phyloP scores from a whole-genome alignment of 164 flowering plant genomes.

The Aristolochia contorta region DNA sequence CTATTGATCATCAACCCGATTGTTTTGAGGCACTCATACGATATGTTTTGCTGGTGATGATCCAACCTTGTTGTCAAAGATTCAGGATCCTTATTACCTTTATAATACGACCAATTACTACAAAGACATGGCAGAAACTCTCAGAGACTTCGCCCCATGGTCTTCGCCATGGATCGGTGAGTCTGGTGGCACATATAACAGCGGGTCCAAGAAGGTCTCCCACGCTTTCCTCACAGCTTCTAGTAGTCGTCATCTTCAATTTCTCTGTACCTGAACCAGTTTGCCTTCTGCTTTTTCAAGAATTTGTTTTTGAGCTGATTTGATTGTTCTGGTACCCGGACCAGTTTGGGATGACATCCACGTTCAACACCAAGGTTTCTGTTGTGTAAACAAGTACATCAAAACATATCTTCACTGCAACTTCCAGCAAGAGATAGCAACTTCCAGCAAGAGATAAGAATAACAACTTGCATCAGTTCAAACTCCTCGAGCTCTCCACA shows the following conservation, averaged over 20 bases:
- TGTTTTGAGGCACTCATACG: too few species aligned
- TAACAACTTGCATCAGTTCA: too few species aligned
- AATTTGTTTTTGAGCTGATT: background rate
- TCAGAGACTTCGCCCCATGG: conserved; percentile 32
- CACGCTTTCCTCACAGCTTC: conserved; percentile 48
- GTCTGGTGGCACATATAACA: conserved; percentile 68
- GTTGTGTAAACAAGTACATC: too few species aligned
- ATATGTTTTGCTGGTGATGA: conserved; percentile 35
- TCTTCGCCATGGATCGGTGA: conserved; percentile 63
- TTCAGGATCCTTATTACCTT: conserved; percentile 43
- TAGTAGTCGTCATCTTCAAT: conserved; percentile 26
- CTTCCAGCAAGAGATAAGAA: too few species aligned
- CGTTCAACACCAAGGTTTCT: conserved; percentile 45
- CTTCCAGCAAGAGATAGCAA: too few species aligned
- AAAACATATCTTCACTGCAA: too few species aligned
- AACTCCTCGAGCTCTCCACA: too few species aligned
- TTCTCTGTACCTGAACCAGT: background rate
- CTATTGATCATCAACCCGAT: too few species aligned
- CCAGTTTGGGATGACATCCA: conserved; percentile 61
- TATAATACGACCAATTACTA: conserved; percentile 27
- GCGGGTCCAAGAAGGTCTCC: conserved; percentile 47
- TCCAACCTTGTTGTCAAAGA: conserved; percentile 25
- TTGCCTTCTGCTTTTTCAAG: too few species aligned
- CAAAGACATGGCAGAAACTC: conserved; percentile 15
- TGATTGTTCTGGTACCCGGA: conserved; percentile 64